Evolutionary conservation across 2,329 filamentous ascomycete genomes (phyloP).

Genomic region (Trichophyton rubrum): DNA sequence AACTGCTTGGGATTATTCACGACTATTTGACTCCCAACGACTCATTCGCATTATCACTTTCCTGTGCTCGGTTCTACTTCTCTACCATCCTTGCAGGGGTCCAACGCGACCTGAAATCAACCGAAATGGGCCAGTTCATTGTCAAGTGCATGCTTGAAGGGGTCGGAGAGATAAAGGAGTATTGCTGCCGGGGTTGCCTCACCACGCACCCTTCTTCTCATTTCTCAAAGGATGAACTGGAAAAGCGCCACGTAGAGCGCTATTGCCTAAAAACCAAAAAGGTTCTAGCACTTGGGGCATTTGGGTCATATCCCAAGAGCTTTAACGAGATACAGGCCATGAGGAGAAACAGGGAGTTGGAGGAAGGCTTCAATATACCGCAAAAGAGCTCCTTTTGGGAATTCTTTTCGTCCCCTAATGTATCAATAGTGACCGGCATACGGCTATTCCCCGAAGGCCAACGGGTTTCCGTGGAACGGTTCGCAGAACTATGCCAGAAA

Average conservation of each 20-base stretch:
- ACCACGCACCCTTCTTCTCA: not conserved
- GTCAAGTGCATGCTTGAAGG: constrained; percentile 4
- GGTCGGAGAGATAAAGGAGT: constrained; percentile 4
- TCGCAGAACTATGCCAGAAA: not conserved
- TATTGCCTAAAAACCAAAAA: not conserved
- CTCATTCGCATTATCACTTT: constrained; percentile 1
- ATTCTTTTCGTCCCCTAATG: not conserved
- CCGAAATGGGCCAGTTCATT: not conserved
- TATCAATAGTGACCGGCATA: not conserved
- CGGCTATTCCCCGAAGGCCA: not conserved
- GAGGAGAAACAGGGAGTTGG: not conserved
- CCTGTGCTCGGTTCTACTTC: constrained; percentile 8
- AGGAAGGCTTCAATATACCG: not conserved
- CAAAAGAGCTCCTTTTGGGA: not conserved
- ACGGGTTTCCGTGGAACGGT: not conserved
- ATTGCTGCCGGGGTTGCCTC: not conserved
- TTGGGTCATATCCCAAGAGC: not conserved
- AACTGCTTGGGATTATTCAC: not conserved
- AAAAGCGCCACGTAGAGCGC: not conserved
- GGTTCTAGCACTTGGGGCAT: not conserved
- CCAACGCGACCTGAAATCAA: not conserved
- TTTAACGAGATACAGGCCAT: not conserved
- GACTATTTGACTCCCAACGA: not conserved
- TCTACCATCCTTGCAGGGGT: not conserved
- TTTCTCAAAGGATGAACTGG: not conserved